These are phyloP conservation scores for Abrus pulchellus DNA, from an alignment of 306 rosid genomes.

Conservation along the genomic window DNA sequence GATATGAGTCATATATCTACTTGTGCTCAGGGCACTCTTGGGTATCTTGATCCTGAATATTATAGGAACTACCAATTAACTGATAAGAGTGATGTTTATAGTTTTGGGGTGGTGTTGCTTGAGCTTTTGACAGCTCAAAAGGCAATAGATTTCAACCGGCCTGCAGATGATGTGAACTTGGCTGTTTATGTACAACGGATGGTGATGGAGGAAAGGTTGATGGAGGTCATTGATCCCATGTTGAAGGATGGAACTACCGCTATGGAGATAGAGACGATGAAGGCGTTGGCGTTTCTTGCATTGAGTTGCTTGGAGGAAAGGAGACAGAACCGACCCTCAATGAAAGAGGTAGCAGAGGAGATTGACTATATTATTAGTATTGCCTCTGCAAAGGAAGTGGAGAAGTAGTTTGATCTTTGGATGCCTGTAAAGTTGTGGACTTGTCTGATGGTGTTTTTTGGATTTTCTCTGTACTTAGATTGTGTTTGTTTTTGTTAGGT, in stretches of 20 bases:
- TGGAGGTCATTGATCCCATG: constrained; percentile 69
- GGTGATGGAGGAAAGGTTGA: constrained; percentile 65
- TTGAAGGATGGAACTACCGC: constrained; percentile 62
- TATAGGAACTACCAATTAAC: constrained; percentile 75
- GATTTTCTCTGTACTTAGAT: constrained; percentile 14
- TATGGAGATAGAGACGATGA: constrained; percentile 76
- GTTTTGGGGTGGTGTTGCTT: constrained; percentile 75
- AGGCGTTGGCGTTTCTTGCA: constrained; percentile 79
- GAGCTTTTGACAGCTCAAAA: constrained; percentile 77
- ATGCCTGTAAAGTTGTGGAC: not conserved
- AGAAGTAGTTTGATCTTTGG: constrained; percentile 32
- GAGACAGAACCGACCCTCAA: constrained; percentile 87
- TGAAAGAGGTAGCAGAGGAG: constrained; percentile 82
- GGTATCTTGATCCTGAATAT: constrained; percentile 79
- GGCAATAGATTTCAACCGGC: constrained; percentile 78
- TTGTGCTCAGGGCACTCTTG: constrained; percentile 87
- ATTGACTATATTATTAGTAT: constrained; percentile 76
- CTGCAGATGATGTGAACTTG: constrained; percentile 77
- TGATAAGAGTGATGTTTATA: constrained; percentile 81
- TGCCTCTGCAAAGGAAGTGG: constrained; percentile 55
- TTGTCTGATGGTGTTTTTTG: not conserved
- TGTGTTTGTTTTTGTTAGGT: constrained; percentile 36
- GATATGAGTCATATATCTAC: constrained; percentile 86
- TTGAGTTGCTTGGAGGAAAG: constrained; percentile 82
- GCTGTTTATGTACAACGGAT: constrained; percentile 73